Conservation (phyloP, 1,284 basidiomycete genomes). For the Chalciporus sp. region DNA sequence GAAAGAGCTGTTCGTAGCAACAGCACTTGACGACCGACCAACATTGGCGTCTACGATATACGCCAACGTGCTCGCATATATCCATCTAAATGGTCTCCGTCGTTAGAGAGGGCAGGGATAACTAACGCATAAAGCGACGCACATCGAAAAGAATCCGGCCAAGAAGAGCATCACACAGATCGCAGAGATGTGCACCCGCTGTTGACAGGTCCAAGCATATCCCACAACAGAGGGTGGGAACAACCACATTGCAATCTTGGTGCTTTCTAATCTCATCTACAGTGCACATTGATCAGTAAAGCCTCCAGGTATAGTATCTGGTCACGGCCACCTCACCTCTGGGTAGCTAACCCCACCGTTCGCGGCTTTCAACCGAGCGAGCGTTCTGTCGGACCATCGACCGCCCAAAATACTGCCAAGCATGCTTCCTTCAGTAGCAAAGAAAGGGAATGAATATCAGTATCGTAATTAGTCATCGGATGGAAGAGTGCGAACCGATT, state of each 20-base stretch:
- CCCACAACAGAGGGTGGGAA: slow-evolving; percentile 64
- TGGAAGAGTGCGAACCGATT: slow-evolving; percentile 44
- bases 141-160: slow-evolving; percentile 74
- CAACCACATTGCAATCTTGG: slow-evolving; percentile 53
- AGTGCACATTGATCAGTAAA: not conserved
- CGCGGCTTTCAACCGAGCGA: slow-evolving; percentile 56
- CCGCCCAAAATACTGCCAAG: slow-evolving; percentile 77
- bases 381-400: slow-evolving; percentile 70
- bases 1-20: slow-evolving; percentile 71
- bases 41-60: slow-evolving; percentile 80
- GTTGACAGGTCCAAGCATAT: slow-evolving; percentile 78
- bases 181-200: slow-evolving; percentile 64
- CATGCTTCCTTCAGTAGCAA: slow-evolving; percentile 52
- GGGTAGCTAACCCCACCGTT: slow-evolving; percentile 67
- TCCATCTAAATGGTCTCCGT: slow-evolving; percentile 48
- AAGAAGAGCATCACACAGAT: slow-evolving; percentile 68
- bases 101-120: not conserved
- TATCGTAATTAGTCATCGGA: not conserved
- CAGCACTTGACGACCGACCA: slow-evolving; percentile 72
- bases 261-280: slow-evolving; percentile 77
- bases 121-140: slow-evolving; percentile 24
- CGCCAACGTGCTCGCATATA: slow-evolving; percentile 70
- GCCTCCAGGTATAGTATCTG: not conserved
- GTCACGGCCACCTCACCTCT: slow-evolving; percentile 51
- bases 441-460: slow-evolving; percentile 1